phyloP scores from a whole-genome alignment of 495 filamentous ascomycete genomes.

The Aspergillus diversus region DNA sequence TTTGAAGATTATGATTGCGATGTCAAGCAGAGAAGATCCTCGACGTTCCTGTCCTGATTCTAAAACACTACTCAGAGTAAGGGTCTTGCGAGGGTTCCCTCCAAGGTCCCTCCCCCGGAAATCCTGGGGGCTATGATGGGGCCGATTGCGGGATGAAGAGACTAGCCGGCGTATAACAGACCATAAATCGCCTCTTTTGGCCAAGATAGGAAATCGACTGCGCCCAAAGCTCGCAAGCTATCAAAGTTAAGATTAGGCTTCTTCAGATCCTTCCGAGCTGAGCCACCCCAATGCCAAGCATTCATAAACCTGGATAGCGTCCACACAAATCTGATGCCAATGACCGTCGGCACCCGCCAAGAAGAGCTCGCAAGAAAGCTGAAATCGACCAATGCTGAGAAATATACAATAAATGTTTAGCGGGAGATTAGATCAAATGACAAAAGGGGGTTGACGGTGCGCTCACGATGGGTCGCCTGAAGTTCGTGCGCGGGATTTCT shows the following conservation, averaged over 20 bases:
- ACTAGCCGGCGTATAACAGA: not conserved
- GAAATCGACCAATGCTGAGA: not conserved
- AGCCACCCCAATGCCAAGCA: not conserved
- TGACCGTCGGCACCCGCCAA: not conserved
- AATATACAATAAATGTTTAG: not conserved
- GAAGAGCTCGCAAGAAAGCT: not conserved
- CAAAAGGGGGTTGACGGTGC: not conserved
- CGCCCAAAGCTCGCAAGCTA: not conserved
- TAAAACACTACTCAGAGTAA: no score
- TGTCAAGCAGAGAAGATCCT: no score
- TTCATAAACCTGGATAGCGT: not conserved
- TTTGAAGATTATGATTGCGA: no score
- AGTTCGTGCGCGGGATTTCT: not conserved
- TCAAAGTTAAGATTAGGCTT: not conserved
- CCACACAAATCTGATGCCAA: no score
- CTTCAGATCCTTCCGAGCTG: not conserved
- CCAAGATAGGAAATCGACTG: not conserved
- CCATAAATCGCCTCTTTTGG: not conserved
- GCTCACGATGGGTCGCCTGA: not conserved
- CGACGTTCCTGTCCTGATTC: no score
- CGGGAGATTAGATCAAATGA: not conserved
- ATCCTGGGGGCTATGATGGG: no score
- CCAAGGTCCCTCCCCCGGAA: no score
- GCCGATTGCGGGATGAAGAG: no score
- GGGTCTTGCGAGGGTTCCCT: no score